Conservation (phyloP, 352 stramenopile species). For the Globisporangium splendens region DNA sequence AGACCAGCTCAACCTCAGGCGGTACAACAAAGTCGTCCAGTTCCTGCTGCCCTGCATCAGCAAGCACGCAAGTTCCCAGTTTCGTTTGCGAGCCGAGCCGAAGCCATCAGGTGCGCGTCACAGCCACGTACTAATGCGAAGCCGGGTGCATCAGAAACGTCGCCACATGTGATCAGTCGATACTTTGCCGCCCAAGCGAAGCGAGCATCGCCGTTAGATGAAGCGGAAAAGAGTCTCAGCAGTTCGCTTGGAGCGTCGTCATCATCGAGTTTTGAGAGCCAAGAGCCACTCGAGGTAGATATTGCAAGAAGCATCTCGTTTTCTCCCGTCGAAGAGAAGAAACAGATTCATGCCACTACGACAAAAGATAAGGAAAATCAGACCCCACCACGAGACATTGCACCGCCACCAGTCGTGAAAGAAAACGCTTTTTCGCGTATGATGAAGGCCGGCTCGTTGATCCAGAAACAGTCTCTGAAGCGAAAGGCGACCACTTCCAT, state of each 20-base stretch:
- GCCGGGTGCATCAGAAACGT: not conserved
- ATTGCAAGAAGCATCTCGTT: constrained; percentile 51
- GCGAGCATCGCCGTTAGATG: constrained; percentile 25
- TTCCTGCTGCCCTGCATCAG: not conserved
- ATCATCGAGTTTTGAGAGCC: constrained; percentile 39
- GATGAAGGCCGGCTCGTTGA: constrained; percentile 62
- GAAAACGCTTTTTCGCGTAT: constrained; percentile 83
- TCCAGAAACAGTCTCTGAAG: constrained; percentile 55
- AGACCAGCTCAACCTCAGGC: not conserved
- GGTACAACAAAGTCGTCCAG: not conserved
- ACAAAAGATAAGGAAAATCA: constrained; percentile 43
- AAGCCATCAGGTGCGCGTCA: not conserved
- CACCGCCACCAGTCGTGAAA: constrained; percentile 13
- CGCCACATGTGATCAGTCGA: constrained; percentile 14
- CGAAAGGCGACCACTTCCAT: constrained; percentile 27
- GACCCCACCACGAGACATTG: constrained; percentile 14
- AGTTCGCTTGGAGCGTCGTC: constrained; percentile 7
- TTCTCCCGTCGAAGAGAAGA: constrained; percentile 37
- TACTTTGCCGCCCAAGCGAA: constrained; percentile 19
- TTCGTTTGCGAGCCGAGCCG: not conserved
- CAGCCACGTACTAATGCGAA: not conserved
- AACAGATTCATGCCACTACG: constrained; percentile 6
- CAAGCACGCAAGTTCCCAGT: not conserved
- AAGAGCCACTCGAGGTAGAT: constrained; percentile 44
- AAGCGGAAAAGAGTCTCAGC: constrained; percentile 24